Evolutionary conservation across 768 basidiomycete genomes (phyloP).

Genomic region (Rhizopogon rudus): DNA sequence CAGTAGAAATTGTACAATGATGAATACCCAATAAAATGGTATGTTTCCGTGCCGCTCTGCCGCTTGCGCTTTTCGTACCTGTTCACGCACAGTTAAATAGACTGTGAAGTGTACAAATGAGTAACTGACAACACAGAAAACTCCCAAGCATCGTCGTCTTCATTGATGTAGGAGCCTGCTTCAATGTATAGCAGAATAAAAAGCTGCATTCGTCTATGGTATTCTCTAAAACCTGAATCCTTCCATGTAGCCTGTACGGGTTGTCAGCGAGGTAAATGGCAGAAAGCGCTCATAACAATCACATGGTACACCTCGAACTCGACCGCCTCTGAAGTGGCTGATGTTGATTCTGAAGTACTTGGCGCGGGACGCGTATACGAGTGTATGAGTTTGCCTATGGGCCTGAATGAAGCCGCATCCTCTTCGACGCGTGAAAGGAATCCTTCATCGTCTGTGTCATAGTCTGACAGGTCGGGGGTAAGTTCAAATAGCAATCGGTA

Average conservation of each 20-base stretch:
- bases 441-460: slow-evolving; percentile 57
- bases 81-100: slow-evolving; percentile 3
- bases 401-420: slow-evolving; percentile 76
- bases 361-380: slow-evolving; percentile 65
- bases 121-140: slow-evolving; percentile 76
- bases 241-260: slow-evolving; percentile 67
- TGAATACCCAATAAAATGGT: slow-evolving; percentile 94
- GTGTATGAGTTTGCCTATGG: slow-evolving; percentile 69
- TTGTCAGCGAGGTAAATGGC: not conserved
- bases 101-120: not conserved
- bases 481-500: not conserved
- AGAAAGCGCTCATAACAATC: slow-evolving; percentile 22
- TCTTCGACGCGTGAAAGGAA: slow-evolving; percentile 71
- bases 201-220: slow-evolving; percentile 88
- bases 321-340: slow-evolving; percentile 30
- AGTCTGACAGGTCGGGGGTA: slow-evolving; percentile 39
- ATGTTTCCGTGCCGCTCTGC: slow-evolving; percentile 49
- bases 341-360: slow-evolving; percentile 30
- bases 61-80: slow-evolving; percentile 86
- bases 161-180: slow-evolving; percentile 90
- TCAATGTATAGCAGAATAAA: slow-evolving; percentile 96
- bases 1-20: slow-evolving; percentile 95
- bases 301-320: slow-evolving; percentile 92
- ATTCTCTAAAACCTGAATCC: slow-evolving; percentile 86
- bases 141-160: slow-evolving; percentile 93